Percentiles rank a stretch among this genome's conserved stretches.
Evolutionary conservation across 1,139 yeast species (phyloP).

Genomic region (Pichia sp.): DNA sequence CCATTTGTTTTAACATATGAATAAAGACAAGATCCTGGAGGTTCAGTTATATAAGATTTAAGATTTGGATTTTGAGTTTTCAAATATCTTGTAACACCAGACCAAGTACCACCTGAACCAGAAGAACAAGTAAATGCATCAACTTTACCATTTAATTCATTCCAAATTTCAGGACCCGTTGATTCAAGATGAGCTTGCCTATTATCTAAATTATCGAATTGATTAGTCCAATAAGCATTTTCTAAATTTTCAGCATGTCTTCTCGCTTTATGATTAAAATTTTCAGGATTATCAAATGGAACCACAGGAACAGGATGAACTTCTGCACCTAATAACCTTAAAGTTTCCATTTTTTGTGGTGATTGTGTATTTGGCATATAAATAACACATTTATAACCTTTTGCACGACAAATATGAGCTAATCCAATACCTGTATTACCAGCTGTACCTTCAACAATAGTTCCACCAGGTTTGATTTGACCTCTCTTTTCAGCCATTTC

Average conservation of each 20-base stretch:
- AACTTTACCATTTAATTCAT: slow-evolving; percentile 74
- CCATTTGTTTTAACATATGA: slow-evolving; percentile 55
- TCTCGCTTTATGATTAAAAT: slow-evolving; percentile 79
- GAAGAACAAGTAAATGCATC: slow-evolving; percentile 86
- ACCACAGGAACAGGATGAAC: slow-evolving; percentile 90
- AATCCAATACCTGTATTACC: slow-evolving; percentile 88
- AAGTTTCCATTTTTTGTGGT: slow-evolving; percentile 66
- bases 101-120: slow-evolving; percentile 89
- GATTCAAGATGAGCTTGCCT: slow-evolving; percentile 86
- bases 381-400: slow-evolving; percentile 77
- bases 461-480: slow-evolving; percentile 45
- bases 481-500: slow-evolving; percentile 77
- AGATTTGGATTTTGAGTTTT: slow-evolving; percentile 39
- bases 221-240: slow-evolving; percentile 90
- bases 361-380: slow-evolving; percentile 90
- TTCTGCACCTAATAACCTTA: slow-evolving; percentile 73
- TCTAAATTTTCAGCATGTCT: slow-evolving; percentile 69
- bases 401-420: slow-evolving; percentile 80
- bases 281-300: slow-evolving; percentile 71
- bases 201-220: slow-evolving; percentile 81
- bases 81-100: slow-evolving; percentile 73
- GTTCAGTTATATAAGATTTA: slow-evolving; percentile 74
- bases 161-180: slow-evolving; percentile 92
- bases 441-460: slow-evolving; percentile 66
- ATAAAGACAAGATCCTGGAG: slow-evolving; percentile 86